Conservation (phyloP, 768 basidiomycete genomes). For the Rhodotorula paludigena region DNA sequence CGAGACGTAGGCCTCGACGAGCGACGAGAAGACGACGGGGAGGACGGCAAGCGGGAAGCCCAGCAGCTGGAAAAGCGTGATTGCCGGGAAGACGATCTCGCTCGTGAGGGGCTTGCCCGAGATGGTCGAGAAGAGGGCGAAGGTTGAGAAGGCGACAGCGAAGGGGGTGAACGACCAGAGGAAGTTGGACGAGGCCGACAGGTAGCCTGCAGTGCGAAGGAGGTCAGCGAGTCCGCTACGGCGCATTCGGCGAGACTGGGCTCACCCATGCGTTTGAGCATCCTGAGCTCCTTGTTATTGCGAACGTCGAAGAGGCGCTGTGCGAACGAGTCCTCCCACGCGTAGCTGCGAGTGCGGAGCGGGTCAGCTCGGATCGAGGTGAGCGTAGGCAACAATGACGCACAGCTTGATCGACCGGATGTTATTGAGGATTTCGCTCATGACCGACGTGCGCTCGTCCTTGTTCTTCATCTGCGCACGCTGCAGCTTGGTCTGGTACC, state of each 20-base stretch:
- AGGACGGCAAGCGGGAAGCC: constrained; percentile 68
- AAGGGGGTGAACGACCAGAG: constrained; percentile 45
- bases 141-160: constrained; percentile 70
- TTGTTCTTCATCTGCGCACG: constrained; percentile 89
- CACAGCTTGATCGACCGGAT: constrained; percentile 83
- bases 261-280: constrained; percentile 68
- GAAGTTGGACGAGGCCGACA: constrained; percentile 49
- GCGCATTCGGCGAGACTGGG: constrained; percentile 42
- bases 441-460: constrained; percentile 66
- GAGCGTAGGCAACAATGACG: neutral
- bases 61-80: constrained; percentile 80
- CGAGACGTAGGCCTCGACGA: constrained; percentile 40
- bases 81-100: constrained; percentile 92
- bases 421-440: constrained; percentile 89
- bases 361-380: neutral
- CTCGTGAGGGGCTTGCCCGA: constrained; percentile 65
- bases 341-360: constrained; percentile 54
- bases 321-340: constrained; percentile 90
- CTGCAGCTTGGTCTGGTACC: constrained; percentile 57
- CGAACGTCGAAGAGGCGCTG: constrained; percentile 70
- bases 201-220: constrained; percentile 23
- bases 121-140: constrained; percentile 48
- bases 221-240: no score
- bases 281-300: constrained; percentile 73
- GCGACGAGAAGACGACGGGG: constrained; percentile 4